phyloP scores from a whole-genome alignment of 1,284 basidiomycete genomes.

The Microbotryomycetes sp. region DNA sequence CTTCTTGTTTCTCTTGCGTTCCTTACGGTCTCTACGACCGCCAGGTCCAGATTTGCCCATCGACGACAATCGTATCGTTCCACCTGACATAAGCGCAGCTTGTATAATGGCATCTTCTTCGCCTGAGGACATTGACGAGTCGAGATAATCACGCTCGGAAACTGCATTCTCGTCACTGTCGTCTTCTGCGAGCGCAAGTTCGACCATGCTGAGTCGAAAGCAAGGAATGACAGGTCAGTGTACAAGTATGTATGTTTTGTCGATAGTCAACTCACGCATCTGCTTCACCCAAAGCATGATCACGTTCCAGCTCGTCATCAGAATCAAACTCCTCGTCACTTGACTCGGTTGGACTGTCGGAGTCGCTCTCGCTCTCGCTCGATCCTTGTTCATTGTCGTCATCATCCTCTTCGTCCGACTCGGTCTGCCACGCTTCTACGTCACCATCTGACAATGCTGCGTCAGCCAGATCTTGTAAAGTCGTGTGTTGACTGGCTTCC shows the following conservation, averaged over 20 bases:
- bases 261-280: slow-evolving; percentile 17
- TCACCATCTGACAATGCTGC: slow-evolving; percentile 9
- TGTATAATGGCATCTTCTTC: slow-evolving; percentile 22
- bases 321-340: slow-evolving; percentile 23
- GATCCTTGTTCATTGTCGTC: slow-evolving; percentile 9
- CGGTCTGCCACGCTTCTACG: slow-evolving; percentile 13
- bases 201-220: slow-evolving; percentile 11
- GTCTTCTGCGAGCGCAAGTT: slow-evolving; percentile 17
- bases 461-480: background rate
- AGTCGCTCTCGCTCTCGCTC: background rate
- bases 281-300: slow-evolving; percentile 24
- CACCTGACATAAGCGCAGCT: slow-evolving; percentile 21
- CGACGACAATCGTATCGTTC: slow-evolving; percentile 12
- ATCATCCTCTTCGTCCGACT: slow-evolving; percentile 9
- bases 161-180: background rate
- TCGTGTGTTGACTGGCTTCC: background rate
- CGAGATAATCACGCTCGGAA: slow-evolving; percentile 8
- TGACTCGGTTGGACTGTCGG: slow-evolving; percentile 7
- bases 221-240: no score
- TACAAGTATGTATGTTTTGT: no score
- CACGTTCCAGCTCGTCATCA: slow-evolving; percentile 27
- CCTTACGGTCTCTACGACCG: slow-evolving; percentile 12
- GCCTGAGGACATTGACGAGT: slow-evolving; percentile 19
- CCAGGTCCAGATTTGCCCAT: slow-evolving; percentile 19
- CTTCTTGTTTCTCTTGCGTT: slow-evolving; percentile 21